Evolutionary conservation across 2,329 filamentous ascomycete genomes (phyloP), one percentile per base, ranked within the genome.

Genomic region (Paecilomyces variotii): DNA sequence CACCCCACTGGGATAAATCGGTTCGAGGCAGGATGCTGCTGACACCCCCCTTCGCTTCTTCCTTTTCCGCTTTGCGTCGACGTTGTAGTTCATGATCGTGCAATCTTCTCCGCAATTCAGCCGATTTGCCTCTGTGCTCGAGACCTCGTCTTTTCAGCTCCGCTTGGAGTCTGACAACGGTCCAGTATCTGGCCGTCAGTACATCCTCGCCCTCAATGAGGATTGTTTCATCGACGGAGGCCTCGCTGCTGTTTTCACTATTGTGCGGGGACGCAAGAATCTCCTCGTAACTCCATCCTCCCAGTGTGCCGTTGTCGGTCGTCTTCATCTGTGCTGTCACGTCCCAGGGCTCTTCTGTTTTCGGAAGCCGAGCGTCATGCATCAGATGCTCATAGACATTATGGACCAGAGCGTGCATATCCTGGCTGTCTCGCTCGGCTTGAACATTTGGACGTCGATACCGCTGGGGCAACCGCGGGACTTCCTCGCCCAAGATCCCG

Each of bases 321-420:
- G 55, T n/a, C 34, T 56, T 45, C 60, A 63, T 32, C 49, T 62
- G 28, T 3, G 59, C 59, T 39, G 59, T 49, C n/a, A 27, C 14
- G 12, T 56, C 54, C 54, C 62, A 67, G 1, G 64, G 53, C 3
- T 59, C 54, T 0, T 60, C 55, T 4, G 59, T 35, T 3, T 63
- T 12, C 2, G 70, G 68, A 14, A 67, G 24, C 3, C 65, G 14
- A 11, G 62, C 60, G 14, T 64, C 58, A 14, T 52, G 56, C 60
- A 70, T 65, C 54, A 73, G 28, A 59, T 68, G 64, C 50, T 73
- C 68, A 52, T 74, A 73, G 7, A 74, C 68, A 54, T 72, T 71
- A 27, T 59, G 53, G 14, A 62, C 68, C 6, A 73, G 61, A 19
- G 60, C 64, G 52, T 69, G 61, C 14, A 59, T 58, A n/a, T 62